Evolutionary conservation across 345 rosid genomes (phyloP).

Genomic region (Sisymbrium irio): DNA sequence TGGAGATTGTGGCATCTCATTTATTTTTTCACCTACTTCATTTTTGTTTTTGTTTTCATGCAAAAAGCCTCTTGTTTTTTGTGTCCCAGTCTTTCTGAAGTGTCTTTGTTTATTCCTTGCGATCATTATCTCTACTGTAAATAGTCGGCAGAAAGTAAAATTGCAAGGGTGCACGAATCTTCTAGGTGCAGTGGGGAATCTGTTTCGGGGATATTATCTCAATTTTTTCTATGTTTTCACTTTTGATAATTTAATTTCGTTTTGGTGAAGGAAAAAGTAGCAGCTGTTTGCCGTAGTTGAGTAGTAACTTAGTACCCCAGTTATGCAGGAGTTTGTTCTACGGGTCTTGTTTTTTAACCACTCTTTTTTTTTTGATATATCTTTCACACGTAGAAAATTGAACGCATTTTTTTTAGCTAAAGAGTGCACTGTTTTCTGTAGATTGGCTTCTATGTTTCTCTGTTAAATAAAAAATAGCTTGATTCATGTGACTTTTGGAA

Average conservation of each 20-base stretch:
- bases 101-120: background rate
- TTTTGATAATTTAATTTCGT: slow-evolving; percentile 5
- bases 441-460: slow-evolving; percentile 1
- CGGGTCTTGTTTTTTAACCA: background rate
- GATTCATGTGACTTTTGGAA: no score
- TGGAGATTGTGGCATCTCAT: slow-evolving; percentile 6
- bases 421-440: slow-evolving; percentile 13
- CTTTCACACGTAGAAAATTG: no score
- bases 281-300: background rate
- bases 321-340: background rate
- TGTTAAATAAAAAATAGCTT: background rate
- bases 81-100: slow-evolving; percentile 2
- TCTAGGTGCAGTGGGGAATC: slow-evolving; percentile 12
- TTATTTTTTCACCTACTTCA: background rate
- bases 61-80: slow-evolving; percentile 6
- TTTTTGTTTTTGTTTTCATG: background rate
- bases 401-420: no score
- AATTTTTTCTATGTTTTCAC: background rate
- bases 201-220: slow-evolving; percentile 3
- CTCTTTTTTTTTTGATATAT: background rate
- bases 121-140: slow-evolving; percentile 3
- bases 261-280: background rate
- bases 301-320: background rate
- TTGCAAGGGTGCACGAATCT: background rate
- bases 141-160: background rate